Conservation (phyloP, 2,329 filamentous ascomycete species). For the Colletotrichum sp. region DNA sequence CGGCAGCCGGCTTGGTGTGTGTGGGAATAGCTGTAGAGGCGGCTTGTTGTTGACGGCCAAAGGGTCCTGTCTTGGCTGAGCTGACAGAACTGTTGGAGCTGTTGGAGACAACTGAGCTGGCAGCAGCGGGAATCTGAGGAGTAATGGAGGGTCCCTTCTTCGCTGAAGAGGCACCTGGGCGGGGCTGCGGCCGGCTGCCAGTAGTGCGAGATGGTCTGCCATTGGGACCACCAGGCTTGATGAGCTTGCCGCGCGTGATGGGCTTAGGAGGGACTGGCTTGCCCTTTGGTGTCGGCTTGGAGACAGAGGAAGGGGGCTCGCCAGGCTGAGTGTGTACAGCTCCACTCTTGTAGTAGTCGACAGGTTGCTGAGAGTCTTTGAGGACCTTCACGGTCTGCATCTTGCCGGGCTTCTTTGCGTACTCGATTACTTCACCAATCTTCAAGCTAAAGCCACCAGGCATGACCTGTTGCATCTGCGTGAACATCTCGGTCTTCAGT, state of each 20-base stretch:
- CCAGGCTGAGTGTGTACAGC: conserved; percentile 86
- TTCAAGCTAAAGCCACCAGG: conserved; percentile 82
- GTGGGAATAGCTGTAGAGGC: conserved; percentile 23
- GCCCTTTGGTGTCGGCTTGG: conserved; percentile 83
- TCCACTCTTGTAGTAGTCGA: conserved; percentile 93
- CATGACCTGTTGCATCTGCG: conserved; percentile 82
- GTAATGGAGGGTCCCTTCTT: conserved; percentile 12
- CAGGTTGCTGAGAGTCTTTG: conserved; percentile 79
- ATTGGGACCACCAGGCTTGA: conserved; percentile 86
- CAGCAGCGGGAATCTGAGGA: conserved; percentile 38
- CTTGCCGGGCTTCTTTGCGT: conserved; percentile 98
- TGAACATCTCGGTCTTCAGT: conserved; percentile 97
- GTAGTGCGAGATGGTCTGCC: conserved; percentile 79
- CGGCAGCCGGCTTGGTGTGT: conserved; percentile 25
- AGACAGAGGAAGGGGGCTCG: conserved; percentile 82
- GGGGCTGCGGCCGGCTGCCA: conserved; percentile 48
- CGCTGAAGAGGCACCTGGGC: conserved; percentile 38
- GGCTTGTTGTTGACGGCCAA: conserved; percentile 19
- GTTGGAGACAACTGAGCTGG: conserved; percentile 24
- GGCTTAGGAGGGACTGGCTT: conserved; percentile 88
- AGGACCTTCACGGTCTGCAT: conserved; percentile 85
- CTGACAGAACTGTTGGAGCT: conserved; percentile 19
- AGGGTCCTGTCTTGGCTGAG: conserved; percentile 25
- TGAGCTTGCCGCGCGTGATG: conserved; percentile 91
- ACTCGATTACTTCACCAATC: conserved; percentile 86